Conservation (phyloP, 2,329 filamentous ascomycete genomes). For the Paramyrothecium sp. region DNA sequence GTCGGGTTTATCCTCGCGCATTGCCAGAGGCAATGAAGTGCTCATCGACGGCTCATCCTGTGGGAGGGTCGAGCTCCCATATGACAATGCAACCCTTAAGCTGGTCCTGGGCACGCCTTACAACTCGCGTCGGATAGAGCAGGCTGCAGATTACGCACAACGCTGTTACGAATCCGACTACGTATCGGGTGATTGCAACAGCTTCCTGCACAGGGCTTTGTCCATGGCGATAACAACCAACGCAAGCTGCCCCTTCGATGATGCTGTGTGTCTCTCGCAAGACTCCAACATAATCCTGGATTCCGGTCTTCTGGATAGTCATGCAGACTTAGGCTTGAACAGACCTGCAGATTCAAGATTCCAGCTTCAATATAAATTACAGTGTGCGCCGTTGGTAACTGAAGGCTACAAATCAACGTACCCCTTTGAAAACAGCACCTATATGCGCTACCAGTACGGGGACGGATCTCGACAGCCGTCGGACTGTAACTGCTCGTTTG, state of each 20-base stretch:
- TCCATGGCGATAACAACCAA: not conserved
- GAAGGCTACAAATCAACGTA: not conserved
- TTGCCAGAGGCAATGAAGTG: not conserved
- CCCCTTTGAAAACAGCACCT: not conserved
- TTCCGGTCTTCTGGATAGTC: not conserved
- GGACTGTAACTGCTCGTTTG: not conserved
- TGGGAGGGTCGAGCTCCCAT: not conserved
- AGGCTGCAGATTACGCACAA: not conserved
- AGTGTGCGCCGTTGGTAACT: not conserved
- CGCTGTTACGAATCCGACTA: not conserved
- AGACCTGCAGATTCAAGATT: not conserved
- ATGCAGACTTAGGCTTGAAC: not conserved
- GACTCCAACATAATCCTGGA: not conserved
- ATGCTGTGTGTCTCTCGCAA: not conserved
- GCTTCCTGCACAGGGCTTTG: not conserved
- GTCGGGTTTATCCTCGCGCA: not conserved
- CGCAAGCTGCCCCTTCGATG: not conserved
- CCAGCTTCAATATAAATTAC: not conserved
- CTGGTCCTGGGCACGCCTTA: not conserved
- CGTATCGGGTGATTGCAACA: not conserved
- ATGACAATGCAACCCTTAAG: too few species aligned
- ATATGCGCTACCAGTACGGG: not conserved
- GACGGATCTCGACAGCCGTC: not conserved
- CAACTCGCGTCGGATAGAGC: not conserved
- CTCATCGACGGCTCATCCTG: not conserved